A percentile compares a stretch with the other conserved stretches of the same genome.
These are phyloP conservation scores for Artemisia argyi DNA, from an alignment of 129 eudicot species.

Conservation along the genomic window DNA sequence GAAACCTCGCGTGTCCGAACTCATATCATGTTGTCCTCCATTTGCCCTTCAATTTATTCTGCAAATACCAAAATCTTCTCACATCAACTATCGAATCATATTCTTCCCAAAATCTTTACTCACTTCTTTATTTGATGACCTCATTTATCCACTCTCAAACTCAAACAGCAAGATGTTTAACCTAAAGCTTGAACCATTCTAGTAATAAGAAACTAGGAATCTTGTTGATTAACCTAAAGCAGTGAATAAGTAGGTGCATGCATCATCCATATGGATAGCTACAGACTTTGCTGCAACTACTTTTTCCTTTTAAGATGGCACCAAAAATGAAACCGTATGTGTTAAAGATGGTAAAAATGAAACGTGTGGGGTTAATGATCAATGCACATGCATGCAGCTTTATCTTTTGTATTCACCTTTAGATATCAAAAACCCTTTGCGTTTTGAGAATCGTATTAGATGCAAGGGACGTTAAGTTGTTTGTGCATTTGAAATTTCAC, in stretches of 20 bases:
- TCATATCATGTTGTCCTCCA: conserved; percentile 52
- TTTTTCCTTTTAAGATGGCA: conserved; percentile 14
- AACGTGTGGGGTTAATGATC: conserved; percentile 20
- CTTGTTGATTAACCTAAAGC: conserved; percentile 16
- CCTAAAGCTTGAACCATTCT: not conserved
- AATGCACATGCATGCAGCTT: conserved; percentile 11
- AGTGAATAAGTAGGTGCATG: conserved; percentile 8
- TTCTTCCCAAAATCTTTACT: conserved; percentile 6
- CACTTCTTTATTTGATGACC: conserved; percentile 27
- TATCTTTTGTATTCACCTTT: conserved; percentile 20
- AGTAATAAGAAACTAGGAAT: conserved; percentile 17
- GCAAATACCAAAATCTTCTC: conserved; percentile 13
- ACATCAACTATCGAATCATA: conserved; percentile 18
- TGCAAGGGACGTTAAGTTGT: not conserved
- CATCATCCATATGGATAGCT: not conserved
- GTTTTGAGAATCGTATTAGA: conserved; percentile 3
- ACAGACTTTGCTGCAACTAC: conserved; percentile 8
- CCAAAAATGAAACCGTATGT: conserved; percentile 6
- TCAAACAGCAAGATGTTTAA: conserved; percentile 4
- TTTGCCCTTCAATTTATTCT: conserved; percentile 17
- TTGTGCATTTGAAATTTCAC: not conserved
- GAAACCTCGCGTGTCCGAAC: conserved; percentile 42
- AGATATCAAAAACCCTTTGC: not conserved
- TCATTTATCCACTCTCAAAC: conserved; percentile 26
- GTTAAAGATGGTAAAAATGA: conserved; percentile 6